A percentile compares a stretch with the other conserved stretches of the same genome.
Evolutionary conservation across 768 basidiomycete species (phyloP).

Genomic region (Tulasnella sp.): DNA sequence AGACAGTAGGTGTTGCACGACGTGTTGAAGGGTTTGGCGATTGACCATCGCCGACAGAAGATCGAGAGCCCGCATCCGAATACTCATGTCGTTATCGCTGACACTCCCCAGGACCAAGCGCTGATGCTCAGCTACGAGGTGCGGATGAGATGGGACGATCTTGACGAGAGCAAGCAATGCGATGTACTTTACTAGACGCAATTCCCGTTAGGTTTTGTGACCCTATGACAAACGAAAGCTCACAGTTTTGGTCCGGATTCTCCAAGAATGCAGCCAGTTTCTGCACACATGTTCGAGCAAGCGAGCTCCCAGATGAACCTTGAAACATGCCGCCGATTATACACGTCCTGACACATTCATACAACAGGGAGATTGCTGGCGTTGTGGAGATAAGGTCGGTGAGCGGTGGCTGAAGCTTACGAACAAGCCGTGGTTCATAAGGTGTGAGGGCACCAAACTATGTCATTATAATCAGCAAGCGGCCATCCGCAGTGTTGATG

Average conservation of each 20-base stretch:
- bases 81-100: constrained; percentile 90
- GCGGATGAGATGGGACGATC: constrained; percentile 88
- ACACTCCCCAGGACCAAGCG: constrained; percentile 85
- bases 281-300: constrained; percentile 86
- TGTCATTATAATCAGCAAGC: background rate
- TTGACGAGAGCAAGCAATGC: constrained; percentile 91
- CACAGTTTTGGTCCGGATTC: constrained; percentile 93
- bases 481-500: constrained; percentile 25
- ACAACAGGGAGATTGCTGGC: constrained; percentile 89
- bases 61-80: constrained; percentile 93
- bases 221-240: constrained; percentile 38
- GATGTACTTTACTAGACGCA: constrained; percentile 86
- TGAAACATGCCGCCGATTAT: constrained; percentile 96
- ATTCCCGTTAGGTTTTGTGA: background rate
- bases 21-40: constrained; percentile 75
- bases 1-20: constrained; percentile 83
- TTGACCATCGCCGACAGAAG: constrained; percentile 92
- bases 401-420: constrained; percentile 90
- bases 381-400: constrained; percentile 95
- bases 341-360: constrained; percentile 97
- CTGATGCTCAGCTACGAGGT: constrained; percentile 87
- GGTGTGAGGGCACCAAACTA: constrained; percentile 94
- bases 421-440: constrained; percentile 86
- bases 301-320: constrained; percentile 64
- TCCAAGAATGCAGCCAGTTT: constrained; percentile 90